Evolutionary conservation across 2,329 filamentous ascomycete species (phyloP).

Genomic region (Trichoderma polysporum): DNA sequence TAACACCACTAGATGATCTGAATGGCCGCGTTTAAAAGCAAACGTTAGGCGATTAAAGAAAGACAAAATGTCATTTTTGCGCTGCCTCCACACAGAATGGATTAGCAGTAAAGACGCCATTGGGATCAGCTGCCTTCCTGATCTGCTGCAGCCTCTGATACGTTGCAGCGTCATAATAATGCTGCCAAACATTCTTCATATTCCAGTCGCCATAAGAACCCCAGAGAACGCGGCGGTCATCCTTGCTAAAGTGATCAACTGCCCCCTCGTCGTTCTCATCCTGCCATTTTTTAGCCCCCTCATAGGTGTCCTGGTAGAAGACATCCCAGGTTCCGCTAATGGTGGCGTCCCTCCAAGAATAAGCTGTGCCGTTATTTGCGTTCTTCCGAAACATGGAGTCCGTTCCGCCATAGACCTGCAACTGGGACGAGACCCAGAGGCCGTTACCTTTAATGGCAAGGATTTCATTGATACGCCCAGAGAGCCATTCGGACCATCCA

Average conservation of each 20-base stretch:
- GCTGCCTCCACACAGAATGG: not conserved
- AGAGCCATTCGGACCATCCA: conserved; percentile 5
- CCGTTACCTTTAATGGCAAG: not conserved
- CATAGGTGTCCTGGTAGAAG: not conserved
- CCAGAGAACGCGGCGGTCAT: not conserved
- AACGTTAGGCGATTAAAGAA: no score
- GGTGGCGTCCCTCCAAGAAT: not conserved
- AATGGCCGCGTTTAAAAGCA: no score
- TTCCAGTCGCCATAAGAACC: not conserved
- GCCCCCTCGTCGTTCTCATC: not conserved
- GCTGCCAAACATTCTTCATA: not conserved
- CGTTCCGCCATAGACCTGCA: not conserved
- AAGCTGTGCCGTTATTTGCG: conserved; percentile 1
- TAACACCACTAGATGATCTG: no score
- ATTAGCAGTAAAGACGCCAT: not conserved
- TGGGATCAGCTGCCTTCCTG: not conserved
- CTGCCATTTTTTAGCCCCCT: not conserved
- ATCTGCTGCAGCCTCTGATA: not conserved
- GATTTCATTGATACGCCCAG: not conserved
- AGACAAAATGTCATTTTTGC: no score
- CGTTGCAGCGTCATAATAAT: not conserved
- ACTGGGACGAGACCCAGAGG: conserved; percentile 1
- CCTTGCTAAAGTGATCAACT: not conserved
- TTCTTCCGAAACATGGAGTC: not conserved
- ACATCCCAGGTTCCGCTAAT: not conserved